A percentile compares a stretch with the other conserved stretches of the same genome.
phyloP scores from a whole-genome alignment of 352 stramenopile genomes.

The Phytophthora ohioensis region DNA sequence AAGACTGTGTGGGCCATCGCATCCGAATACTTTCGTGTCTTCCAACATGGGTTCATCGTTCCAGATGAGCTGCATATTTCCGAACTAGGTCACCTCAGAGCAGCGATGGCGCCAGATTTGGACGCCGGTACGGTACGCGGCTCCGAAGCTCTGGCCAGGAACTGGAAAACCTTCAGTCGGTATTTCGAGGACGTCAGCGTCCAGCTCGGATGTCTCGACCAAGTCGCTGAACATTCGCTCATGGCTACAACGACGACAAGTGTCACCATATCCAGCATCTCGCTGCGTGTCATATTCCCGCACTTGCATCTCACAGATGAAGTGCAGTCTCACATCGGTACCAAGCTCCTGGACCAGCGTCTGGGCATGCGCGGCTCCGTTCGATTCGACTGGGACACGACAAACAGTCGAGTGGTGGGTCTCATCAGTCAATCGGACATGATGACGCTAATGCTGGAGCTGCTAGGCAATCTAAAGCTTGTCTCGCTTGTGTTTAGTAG shows the following conservation, averaged over 20 bases:
- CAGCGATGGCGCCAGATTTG: not conserved
- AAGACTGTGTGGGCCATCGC: constrained; percentile 5
- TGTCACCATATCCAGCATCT: not conserved
- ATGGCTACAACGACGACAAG: not conserved
- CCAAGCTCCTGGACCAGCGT: not conserved
- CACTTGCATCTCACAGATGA: not conserved
- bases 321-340: not conserved
- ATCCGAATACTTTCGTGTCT: constrained; percentile 2
- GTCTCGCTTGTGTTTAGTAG: not conserved
- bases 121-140: constrained; percentile 2
- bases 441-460: not conserved
- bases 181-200: not conserved
- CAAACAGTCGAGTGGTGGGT: not conserved
- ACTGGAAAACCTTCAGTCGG: constrained; percentile 1
- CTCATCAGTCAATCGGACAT: not conserved
- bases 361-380: not conserved
- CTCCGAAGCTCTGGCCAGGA: constrained; percentile 5
- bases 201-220: not conserved
- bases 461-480: not conserved
- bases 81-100: not conserved
- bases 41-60: not conserved
- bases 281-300: constrained; percentile 3
- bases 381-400: not conserved
- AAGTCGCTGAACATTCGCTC: not conserved
- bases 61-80: not conserved